Percentiles rank a stretch among this genome's conserved stretches.
These are phyloP conservation scores for Afroboletus lepidellus DNA, from an alignment of 1,284 basidiomycete genomes.

Conservation along the genomic window DNA sequence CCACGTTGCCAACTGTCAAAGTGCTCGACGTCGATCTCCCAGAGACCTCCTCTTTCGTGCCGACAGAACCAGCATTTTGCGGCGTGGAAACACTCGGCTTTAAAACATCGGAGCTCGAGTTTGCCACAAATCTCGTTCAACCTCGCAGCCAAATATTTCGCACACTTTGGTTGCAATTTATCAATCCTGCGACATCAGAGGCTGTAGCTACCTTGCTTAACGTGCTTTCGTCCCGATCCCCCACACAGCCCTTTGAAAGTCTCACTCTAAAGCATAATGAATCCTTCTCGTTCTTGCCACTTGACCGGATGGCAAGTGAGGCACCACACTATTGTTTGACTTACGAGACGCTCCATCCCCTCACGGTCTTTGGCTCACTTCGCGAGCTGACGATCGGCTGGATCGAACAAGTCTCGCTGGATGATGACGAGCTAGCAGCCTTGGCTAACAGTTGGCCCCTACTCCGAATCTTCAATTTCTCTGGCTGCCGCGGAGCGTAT, in stretches of 20 bases:
- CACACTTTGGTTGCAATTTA: conserved; percentile 3
- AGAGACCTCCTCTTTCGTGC: neutral
- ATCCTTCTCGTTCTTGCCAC: neutral
- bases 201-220: neutral
- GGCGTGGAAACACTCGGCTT: conserved; percentile 7
- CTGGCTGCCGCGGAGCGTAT: conserved; percentile 9
- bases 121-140: conserved; percentile 11
- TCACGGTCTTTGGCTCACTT: conserved; percentile 5
- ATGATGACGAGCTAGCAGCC: conserved; percentile 11
- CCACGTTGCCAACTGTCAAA: conserved; percentile 11
- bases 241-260: neutral
- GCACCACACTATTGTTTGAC: conserved; percentile 7
- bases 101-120: conserved; percentile 6
- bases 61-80: neutral
- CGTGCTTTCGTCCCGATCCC: conserved; percentile 5
- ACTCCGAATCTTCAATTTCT: conserved; percentile 6
- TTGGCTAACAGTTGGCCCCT: conserved; percentile 15
- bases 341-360: conserved; percentile 6
- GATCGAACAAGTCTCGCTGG: conserved; percentile 16
- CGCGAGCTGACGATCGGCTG: conserved; percentile 9
- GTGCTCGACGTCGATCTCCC: conserved; percentile 5
- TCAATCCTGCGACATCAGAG: neutral
- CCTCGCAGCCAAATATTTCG: conserved; percentile 10
- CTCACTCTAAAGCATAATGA: conserved; percentile 6
- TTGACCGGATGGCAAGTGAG: conserved; percentile 9